Evolutionary conservation across 139 green algal species (phyloP), one percentile per base, ranked within the genome.

Genomic region (Coccomyxa sp.): DNA sequence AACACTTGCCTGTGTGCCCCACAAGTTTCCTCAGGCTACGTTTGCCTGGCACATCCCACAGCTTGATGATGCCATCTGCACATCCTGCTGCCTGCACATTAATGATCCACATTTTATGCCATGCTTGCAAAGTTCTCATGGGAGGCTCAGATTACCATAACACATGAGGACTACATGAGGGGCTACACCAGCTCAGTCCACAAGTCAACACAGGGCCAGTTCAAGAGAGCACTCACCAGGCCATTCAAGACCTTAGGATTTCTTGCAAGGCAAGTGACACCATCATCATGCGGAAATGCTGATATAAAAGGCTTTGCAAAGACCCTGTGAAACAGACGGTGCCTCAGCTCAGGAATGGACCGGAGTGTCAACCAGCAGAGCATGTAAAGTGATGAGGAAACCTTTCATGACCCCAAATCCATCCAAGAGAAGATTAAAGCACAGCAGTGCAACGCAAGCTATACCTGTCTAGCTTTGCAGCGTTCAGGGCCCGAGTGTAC

Each of bases 291-390:
- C 0, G 90, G 82, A 13, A 99, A 87, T 10, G 96, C 91, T 0
- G 92, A 91, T 21, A 99, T 45, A 85, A 99, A 98, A 0, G 97
- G 97, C 89, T 98, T 98, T 15, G 97, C 97, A 86, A 99, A 99
- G 1, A 99, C 86, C 30, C 94, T 90, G 79, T 10, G 63, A 0
- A 28, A 18, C 25, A 32, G 31, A 51, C 38, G 38, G 38, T 51
- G 7, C 38, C 38, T 51, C 7, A 51, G 38, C 7, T 3, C 38
- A 51, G 38, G 38, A 51, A 51, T 51, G 38, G 38, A 51, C 38
- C 7, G 38, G 3, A 51, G 7, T 51, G 3, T 51, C 38, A 3
- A 51, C 7, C 38, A 51, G 3, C 38, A 51, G 7, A 51, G 38
- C 38, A 51, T 7, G 7, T 11, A 7, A 51, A 51, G 38, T 51